A percentile compares a stretch with the other conserved stretches of the same genome.
These are phyloP conservation scores for Eimeria falciformis DNA, from an alignment of 169 alveolate species.

Conservation along the genomic window DNA sequence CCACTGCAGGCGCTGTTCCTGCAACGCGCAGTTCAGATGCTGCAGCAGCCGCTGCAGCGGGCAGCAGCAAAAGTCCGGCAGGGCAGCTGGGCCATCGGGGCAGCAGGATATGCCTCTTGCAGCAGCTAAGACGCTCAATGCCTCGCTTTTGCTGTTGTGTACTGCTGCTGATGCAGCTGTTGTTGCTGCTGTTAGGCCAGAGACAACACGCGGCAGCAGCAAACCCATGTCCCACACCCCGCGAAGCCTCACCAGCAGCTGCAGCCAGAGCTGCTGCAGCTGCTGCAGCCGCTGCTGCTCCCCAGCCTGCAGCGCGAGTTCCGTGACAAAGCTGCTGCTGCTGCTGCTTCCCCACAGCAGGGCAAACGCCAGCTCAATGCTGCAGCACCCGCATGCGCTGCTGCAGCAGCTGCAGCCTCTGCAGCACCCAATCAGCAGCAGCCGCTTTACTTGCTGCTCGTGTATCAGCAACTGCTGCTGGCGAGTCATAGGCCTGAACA, in stretches of 20 bases:
- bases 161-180: conserved; percentile 12
- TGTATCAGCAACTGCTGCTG: conserved; percentile 68
- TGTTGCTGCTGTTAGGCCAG: conserved; percentile 55
- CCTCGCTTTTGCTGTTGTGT: neutral
- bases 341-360: conserved; percentile 61
- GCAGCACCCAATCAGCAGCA: conserved; percentile 16
- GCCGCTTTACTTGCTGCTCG: conserved; percentile 60
- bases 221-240: conserved; percentile 37
- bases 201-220: conserved; percentile 64
- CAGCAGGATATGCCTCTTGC: conserved; percentile 52
- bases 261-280: conserved; percentile 44
- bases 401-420: conserved; percentile 44
- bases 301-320: conserved; percentile 46
- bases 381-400: conserved; percentile 64
- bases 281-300: conserved; percentile 30
- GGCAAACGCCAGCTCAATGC: conserved; percentile 48
- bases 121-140: conserved; percentile 56
- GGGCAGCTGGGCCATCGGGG: conserved; percentile 63
- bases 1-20: conserved; percentile 54
- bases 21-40: conserved; percentile 68
- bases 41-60: conserved; percentile 56
- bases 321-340: conserved; percentile 46
- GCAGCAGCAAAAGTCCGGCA: conserved; percentile 51
- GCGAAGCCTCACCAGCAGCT: conserved; percentile 28
- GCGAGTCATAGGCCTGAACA: conserved; percentile 52